phyloP scores from a whole-genome alignment of 306 rosid species.

The Rosa chinensis region DNA sequence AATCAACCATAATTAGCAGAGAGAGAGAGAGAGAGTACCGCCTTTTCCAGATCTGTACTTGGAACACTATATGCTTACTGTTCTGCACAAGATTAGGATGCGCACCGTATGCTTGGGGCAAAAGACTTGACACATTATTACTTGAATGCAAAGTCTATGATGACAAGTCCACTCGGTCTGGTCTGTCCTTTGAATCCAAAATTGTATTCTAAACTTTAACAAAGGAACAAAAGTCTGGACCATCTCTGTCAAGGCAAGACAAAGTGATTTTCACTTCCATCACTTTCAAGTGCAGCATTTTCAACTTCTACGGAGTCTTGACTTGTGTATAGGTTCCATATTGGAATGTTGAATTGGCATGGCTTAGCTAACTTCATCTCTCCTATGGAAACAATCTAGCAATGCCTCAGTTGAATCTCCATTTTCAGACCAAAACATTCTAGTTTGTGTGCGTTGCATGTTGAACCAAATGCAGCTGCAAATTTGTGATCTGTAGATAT shows the following conservation, averaged over 20 bases:
- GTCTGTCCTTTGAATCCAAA: not conserved
- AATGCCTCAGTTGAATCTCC: not conserved
- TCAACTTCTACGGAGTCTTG: not conserved
- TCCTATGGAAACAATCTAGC: not conserved
- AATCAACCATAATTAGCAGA: no score
- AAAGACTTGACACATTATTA: not conserved
- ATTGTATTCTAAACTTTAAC: no score
- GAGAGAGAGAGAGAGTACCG: no score
- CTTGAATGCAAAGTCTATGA: not conserved
- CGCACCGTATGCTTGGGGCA: not conserved
- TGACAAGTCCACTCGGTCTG: not conserved
- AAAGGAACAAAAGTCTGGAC: not conserved
- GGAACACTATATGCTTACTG: no score
- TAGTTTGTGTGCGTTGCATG: not conserved
- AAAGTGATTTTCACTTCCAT: not conserved
- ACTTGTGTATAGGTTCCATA: not conserved
- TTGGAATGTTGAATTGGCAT: not conserved
- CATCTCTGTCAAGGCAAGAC: not conserved
- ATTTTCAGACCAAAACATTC: no score
- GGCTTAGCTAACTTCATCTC: not conserved
- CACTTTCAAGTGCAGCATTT: not conserved
- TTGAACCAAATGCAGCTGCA: no score
- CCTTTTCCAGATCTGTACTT: no score
- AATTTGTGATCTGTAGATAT: not conserved
- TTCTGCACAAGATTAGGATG: no score